A percentile compares a stretch with the other conserved stretches of the same genome.
Conservation (phyloP, 2,329 filamentous ascomycete species). For the Helotiales sp. region DNA sequence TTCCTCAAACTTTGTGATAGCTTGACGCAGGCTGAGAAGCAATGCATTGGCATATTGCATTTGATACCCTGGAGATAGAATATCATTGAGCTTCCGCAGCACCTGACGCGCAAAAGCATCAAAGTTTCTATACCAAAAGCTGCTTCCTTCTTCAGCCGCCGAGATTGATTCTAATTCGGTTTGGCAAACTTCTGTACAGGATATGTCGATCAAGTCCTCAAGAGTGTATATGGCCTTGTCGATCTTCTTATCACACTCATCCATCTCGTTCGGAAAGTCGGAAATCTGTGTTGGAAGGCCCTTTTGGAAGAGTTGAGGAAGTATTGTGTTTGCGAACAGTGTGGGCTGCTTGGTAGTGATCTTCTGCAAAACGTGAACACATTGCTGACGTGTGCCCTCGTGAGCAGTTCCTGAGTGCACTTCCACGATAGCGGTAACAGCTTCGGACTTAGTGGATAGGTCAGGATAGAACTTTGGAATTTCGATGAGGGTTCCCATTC, state of each 20-base stretch:
- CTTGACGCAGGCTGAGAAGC: constrained; percentile 26
- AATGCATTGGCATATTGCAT: constrained; percentile 24
- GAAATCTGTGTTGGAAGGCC: constrained; percentile 24
- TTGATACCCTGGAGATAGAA: constrained; percentile 18
- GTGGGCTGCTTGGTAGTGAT: constrained; percentile 26
- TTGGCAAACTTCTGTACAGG: constrained; percentile 22
- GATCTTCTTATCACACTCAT: constrained; percentile 8
- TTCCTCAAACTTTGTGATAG: constrained; percentile 27
- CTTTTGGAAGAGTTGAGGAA: constrained; percentile 26
- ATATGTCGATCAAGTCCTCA: constrained; percentile 25
- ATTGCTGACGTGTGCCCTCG: constrained; percentile 18
- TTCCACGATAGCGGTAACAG: constrained; percentile 28
- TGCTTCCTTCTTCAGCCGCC: background rate
- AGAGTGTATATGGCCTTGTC: constrained; percentile 17
- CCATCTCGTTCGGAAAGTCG: background rate
- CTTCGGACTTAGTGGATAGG: constrained; percentile 25
- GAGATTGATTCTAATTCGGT: background rate
- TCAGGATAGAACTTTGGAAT: constrained; percentile 27
- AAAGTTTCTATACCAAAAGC: constrained; percentile 26
- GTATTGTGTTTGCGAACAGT: constrained; percentile 25
- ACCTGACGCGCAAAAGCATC: constrained; percentile 21
- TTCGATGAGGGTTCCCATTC: constrained; percentile 25
- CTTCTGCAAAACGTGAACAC: constrained; percentile 24
- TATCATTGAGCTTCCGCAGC: constrained; percentile 17
- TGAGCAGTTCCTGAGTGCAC: constrained; percentile 17